phyloP scores from a whole-genome alignment of 352 stramenopile genomes.

The Phytophthora europaea region DNA sequence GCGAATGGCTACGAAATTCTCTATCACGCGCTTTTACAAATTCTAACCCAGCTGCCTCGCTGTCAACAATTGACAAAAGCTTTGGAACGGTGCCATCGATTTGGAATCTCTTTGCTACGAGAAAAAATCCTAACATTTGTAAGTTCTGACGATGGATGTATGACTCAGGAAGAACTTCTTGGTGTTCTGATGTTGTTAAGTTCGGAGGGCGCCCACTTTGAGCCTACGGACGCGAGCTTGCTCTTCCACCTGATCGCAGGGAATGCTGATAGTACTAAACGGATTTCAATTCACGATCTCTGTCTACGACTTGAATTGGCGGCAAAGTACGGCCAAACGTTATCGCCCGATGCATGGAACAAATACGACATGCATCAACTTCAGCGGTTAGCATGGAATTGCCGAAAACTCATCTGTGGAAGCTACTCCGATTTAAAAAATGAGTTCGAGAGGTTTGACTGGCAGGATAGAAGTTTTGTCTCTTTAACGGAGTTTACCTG shows the following conservation, averaged over 20 bases:
- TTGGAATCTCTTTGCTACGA: slow-evolving; percentile 51
- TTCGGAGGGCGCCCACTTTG: slow-evolving; percentile 41
- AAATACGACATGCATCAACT: slow-evolving; percentile 57
- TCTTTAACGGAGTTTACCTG: slow-evolving; percentile 58
- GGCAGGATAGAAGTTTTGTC: slow-evolving; percentile 58
- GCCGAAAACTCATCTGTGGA: slow-evolving; percentile 51
- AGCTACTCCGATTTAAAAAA: slow-evolving; percentile 45
- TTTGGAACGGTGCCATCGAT: slow-evolving; percentile 45
- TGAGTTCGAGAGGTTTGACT: slow-evolving; percentile 78
- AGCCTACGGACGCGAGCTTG: slow-evolving; percentile 45
- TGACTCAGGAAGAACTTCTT: slow-evolving; percentile 57
- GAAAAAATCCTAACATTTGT: slow-evolving; percentile 50
- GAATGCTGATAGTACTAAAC: slow-evolving; percentile 12
- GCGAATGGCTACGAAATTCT: slow-evolving; percentile 58
- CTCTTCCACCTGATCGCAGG: slow-evolving; percentile 47
- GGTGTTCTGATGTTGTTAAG: slow-evolving; percentile 44
- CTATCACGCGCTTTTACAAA: slow-evolving; percentile 58
- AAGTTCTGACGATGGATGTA: slow-evolving; percentile 46
- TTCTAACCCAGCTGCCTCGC: slow-evolving; percentile 37
- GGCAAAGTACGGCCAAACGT: slow-evolving; percentile 14
- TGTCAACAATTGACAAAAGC: slow-evolving; percentile 33
- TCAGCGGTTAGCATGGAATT: slow-evolving; percentile 63
- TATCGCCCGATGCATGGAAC: slow-evolving; percentile 34
- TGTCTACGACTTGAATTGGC: slow-evolving; percentile 45
- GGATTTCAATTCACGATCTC: slow-evolving; percentile 49